A percentile compares a stretch with the other conserved stretches of the same genome.
Conservation (phyloP, 148 eudicot species). For the Persicaria maculosa region DNA sequence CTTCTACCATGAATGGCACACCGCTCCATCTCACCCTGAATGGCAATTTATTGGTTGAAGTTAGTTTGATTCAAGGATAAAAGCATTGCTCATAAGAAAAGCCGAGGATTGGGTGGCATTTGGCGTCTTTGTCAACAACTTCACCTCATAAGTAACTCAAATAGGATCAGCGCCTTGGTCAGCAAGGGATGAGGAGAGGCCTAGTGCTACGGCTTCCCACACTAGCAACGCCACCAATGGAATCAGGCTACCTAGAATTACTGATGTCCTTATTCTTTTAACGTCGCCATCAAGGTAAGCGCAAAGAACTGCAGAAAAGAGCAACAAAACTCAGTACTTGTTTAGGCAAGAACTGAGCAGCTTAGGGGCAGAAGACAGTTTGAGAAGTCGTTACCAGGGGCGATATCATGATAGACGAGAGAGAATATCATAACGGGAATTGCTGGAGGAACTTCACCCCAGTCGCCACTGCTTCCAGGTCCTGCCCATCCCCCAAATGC, state of each 20-base stretch:
- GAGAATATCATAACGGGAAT: slow-evolving; percentile 58
- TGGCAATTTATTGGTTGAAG: not conserved
- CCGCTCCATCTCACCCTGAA: slow-evolving; percentile 41
- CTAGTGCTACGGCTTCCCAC: not conserved
- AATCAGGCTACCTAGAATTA: not conserved
- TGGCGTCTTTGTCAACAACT: not conserved
- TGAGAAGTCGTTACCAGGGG: slow-evolving; percentile 33
- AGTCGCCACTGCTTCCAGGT: not conserved
- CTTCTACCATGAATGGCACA: slow-evolving; percentile 23
- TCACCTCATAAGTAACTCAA: slow-evolving; percentile 50
- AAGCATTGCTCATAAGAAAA: not conserved
- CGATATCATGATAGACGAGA: slow-evolving; percentile 55
- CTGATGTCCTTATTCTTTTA: not conserved
- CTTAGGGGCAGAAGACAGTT: not conserved
- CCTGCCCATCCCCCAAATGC: slow-evolving; percentile 3
- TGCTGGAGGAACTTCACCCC: slow-evolving; percentile 17
- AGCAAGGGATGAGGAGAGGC: slow-evolving; percentile 11
- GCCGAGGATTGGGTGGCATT: not conserved
- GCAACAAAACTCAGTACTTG: not conserved
- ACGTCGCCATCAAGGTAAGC: not conserved
- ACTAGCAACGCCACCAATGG: slow-evolving; percentile 3
- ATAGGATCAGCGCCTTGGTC: slow-evolving; percentile 46
- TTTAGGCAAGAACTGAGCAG: not conserved
- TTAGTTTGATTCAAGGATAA: not conserved
- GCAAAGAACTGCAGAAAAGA: not conserved